A percentile compares a stretch with the other conserved stretches of the same genome.
Conservation (phyloP, 345 rosid species). For the Luvunga scandens region DNA sequence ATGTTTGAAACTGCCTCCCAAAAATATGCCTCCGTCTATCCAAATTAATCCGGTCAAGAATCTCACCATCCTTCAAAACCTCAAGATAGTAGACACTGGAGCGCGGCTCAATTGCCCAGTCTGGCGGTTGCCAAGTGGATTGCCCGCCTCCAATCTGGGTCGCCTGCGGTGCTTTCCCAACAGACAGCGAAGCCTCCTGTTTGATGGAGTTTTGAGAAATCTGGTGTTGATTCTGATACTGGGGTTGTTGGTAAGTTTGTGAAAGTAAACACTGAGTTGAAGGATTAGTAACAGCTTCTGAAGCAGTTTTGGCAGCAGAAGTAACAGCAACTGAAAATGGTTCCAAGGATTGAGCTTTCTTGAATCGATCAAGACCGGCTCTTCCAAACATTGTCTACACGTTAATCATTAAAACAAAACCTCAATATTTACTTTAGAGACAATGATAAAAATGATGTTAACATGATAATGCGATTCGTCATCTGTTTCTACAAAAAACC, state of each 20-base stretch:
- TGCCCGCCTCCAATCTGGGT: constrained; percentile 81
- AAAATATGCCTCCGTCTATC: constrained; percentile 77
- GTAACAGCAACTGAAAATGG: constrained; percentile 72
- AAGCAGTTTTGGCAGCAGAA: constrained; percentile 36
- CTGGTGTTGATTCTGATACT: constrained; percentile 24
- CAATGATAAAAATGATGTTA: not conserved
- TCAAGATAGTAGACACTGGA: constrained; percentile 81
- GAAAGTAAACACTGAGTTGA: constrained; percentile 31
- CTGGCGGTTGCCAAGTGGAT: constrained; percentile 90
- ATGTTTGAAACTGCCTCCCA: constrained; percentile 79
- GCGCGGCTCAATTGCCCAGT: constrained; percentile 94
- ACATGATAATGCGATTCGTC: not conserved
- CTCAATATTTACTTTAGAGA: not conserved
- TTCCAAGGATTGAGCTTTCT: constrained; percentile 82
- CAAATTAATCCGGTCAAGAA: constrained; percentile 70
- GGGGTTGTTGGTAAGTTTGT: constrained; percentile 19
- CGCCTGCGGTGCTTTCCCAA: constrained; percentile 45
- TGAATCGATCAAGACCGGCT: constrained; percentile 85
- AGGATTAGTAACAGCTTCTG: constrained; percentile 20
- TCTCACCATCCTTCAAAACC: constrained; percentile 83
- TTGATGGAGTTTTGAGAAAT: constrained; percentile 26
- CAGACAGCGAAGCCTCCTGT: constrained; percentile 40
- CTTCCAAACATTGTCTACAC: constrained; percentile 75
- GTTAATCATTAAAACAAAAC: not conserved
- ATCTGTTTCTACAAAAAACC: constrained; percentile 13